phyloP scores from a whole-genome alignment of 2,329 filamentous ascomycete species.

The Colletotrichum graminicola region DNA sequence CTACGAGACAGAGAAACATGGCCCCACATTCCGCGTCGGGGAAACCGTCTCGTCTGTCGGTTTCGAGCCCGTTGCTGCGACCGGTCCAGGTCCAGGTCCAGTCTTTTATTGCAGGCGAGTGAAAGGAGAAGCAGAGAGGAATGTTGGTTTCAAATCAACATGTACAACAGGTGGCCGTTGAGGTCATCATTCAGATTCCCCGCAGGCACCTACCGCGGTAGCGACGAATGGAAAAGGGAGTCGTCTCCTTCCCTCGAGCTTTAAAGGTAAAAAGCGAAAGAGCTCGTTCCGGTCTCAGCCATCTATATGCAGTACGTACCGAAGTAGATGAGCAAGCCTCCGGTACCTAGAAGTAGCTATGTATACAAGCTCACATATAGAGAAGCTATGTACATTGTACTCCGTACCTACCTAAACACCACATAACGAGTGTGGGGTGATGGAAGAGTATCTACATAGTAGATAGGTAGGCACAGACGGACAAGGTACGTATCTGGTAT shows the following conservation, averaged over 20 bases:
- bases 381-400: too few relatives aligned
- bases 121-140: background rate
- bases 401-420: too few relatives aligned
- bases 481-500: background rate
- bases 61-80: constrained; percentile 7
- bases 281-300: background rate
- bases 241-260: background rate
- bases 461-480: too few relatives aligned
- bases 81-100: background rate
- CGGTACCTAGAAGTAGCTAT: too few relatives aligned
- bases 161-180: too few relatives aligned
- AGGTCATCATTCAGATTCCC: too few relatives aligned
- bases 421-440: too few relatives aligned
- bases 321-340: too few relatives aligned
- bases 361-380: too few relatives aligned
- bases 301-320: background rate
- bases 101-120: background rate
- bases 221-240: background rate
- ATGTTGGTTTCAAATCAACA: background rate
- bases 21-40: constrained; percentile 26
- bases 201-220: too few relatives aligned
- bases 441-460: too few relatives aligned
- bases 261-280: background rate
- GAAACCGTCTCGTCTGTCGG: constrained; percentile 37
- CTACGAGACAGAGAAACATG: background rate